phyloP scores from a whole-genome alignment of 1,139 yeast species.

The Blastobotrys ciferrii region DNA sequence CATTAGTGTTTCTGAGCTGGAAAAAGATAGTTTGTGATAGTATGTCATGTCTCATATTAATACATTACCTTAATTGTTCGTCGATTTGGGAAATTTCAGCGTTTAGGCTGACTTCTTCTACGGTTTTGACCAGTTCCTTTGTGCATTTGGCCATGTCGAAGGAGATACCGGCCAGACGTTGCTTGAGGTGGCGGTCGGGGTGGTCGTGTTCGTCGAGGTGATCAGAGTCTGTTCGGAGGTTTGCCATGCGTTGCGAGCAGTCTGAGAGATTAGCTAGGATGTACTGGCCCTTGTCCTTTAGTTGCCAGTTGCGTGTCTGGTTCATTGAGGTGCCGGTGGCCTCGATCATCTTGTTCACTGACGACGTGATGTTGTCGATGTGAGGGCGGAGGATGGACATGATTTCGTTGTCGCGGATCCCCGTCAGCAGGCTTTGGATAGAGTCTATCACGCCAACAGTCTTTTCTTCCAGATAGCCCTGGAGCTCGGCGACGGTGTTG shows the following conservation, averaged over 20 bases:
- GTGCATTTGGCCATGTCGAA: constrained; percentile 96
- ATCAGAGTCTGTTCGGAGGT: constrained; percentile 33
- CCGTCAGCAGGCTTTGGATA: constrained; percentile 69
- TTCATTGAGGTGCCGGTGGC: constrained; percentile 89
- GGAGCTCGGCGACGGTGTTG: constrained; percentile 75
- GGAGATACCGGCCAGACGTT: constrained; percentile 90
- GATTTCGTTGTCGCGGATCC: constrained; percentile 54
- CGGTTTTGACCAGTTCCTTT: constrained; percentile 90
- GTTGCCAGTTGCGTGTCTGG: constrained; percentile 70
- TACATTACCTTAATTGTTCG: constrained; percentile 21
- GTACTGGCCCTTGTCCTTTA: constrained; percentile 89
- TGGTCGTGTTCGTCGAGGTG: constrained; percentile 49
- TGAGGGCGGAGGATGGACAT: constrained; percentile 71
- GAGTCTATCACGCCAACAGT: constrained; percentile 90
- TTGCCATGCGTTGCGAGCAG: constrained; percentile 69
- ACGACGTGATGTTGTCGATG: constrained; percentile 69
- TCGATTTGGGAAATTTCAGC: constrained; percentile 58
- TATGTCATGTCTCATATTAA: background rate
- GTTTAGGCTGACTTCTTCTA: constrained; percentile 87
- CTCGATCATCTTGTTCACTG: constrained; percentile 82
- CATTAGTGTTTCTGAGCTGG: too few relatives aligned
- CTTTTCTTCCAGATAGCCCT: constrained; percentile 86
- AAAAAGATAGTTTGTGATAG: too few relatives aligned
- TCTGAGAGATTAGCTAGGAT: constrained; percentile 83
- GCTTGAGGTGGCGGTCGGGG: constrained; percentile 89